phyloP scores from a whole-genome alignment of 148 eudicot genomes.

The Salicornia ramosissima region DNA sequence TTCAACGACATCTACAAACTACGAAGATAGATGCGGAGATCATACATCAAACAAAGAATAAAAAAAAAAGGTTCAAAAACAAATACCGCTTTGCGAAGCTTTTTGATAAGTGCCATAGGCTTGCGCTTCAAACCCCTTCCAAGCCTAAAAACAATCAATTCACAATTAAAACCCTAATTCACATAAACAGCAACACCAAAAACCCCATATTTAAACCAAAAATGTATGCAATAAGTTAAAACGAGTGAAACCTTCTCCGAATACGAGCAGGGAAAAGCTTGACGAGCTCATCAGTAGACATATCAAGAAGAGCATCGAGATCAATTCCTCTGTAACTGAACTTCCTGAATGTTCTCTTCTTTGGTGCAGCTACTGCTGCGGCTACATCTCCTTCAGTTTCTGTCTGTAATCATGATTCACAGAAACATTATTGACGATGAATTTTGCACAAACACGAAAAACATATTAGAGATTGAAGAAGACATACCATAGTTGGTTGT shows the following conservation, averaged over 20 bases:
- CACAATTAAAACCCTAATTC: background rate
- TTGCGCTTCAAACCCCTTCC: constrained; percentile 67
- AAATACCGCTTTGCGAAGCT: constrained; percentile 70
- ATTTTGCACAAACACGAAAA: too few relatives aligned
- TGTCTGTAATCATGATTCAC: too few relatives aligned
- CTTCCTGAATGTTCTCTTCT: constrained; percentile 93
- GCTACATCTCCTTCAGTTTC: constrained; percentile 47
- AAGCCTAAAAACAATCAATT: constrained; percentile 29
- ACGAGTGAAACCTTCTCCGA: constrained; percentile 48
- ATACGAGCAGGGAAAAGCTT: constrained; percentile 65
- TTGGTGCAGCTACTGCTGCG: constrained; percentile 46
- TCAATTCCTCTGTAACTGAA: constrained; percentile 80
- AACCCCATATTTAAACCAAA: too few relatives aligned
- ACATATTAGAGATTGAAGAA: too few relatives aligned
- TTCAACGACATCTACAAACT: too few relatives aligned
- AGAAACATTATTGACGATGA: too few relatives aligned
- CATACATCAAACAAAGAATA: too few relatives aligned
- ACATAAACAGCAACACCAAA: background rate
- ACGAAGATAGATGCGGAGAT: too few relatives aligned
- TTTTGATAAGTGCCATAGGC: constrained; percentile 77
- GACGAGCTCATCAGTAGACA: constrained; percentile 71
- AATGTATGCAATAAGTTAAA: background rate
- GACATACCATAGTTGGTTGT: too few relatives aligned
- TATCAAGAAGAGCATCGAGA: constrained; percentile 71
- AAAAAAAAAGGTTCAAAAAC: too few relatives aligned